phyloP scores from a whole-genome alignment of 352 stramenopile genomes.

The Blastocystis sp. region DNA sequence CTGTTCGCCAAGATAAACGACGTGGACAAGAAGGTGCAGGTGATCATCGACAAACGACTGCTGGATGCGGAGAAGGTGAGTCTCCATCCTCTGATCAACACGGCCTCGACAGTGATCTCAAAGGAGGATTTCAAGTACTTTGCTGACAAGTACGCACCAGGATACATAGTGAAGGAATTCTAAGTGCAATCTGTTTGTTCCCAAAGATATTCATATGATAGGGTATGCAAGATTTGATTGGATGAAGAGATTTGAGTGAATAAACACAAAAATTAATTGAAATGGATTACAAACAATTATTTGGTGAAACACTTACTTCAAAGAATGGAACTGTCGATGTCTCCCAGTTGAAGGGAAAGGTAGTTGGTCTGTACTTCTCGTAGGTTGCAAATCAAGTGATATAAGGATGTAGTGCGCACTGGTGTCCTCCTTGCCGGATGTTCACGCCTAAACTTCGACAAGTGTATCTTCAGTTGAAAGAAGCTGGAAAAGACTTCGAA shows the following conservation, averaged over 20 bases:
- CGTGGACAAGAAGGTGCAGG: constrained; percentile 21
- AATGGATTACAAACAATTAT: constrained; percentile 3
- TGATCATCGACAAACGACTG: constrained; percentile 59
- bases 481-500: constrained; percentile 42
- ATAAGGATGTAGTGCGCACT: constrained; percentile 48
- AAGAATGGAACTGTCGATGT: background rate
- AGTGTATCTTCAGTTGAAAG: background rate
- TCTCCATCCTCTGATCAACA: constrained; percentile 60
- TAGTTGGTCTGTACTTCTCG: constrained; percentile 58
- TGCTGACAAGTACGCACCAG: background rate
- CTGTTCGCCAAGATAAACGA: constrained; percentile 55
- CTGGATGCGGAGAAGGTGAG: constrained; percentile 19
- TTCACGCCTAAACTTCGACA: constrained; percentile 52
- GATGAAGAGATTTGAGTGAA: background rate
- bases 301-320: background rate
- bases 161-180: constrained; percentile 50
- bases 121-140: constrained; percentile 16
- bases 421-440: constrained; percentile 50
- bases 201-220: background rate
- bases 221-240: background rate
- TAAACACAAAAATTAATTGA: background rate
- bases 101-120: constrained; percentile 23
- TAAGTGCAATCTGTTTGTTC: constrained; percentile 9
- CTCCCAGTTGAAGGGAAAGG: background rate
- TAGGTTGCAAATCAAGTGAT: background rate